Evolutionary conservation across 2,329 filamentous ascomycete genomes (phyloP), one percentile per base, ranked within the genome.

Genomic region (Macroventuria anomochaeta): DNA sequence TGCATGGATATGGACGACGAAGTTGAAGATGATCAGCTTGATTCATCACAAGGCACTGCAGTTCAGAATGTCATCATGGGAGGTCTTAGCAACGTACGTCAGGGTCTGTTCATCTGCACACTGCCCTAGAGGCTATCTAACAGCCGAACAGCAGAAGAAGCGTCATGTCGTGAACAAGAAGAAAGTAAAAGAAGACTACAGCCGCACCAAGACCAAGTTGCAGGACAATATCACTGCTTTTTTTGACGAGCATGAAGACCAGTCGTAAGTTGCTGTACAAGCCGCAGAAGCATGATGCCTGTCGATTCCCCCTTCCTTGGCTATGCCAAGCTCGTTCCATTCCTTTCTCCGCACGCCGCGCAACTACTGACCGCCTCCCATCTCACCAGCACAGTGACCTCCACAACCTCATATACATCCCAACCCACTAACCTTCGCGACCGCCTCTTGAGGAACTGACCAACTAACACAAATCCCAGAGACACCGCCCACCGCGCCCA

Each of bases 21-120:
- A 5, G 40, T 23, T 10, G 46, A 46, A 20, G 46, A 42, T 3
- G 51, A 54, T 15, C 44, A 57, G 18, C 17, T 41, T 21, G 47
- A 54, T 34, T 38, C 34, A 25, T 59, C 51, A 3, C 58, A 57
- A 15, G 29, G 29, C 48, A 38, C 57, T 33, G 36, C 46, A 12
- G 39, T 69, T 21, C 44, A 59, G 32, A 44, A 60, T 23, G 34
- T 72, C 36, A 59, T 68, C 46, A 51, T 46, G 6, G 54, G 62
- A 23, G 65, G 67, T 53, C 53, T 68, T 21, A 59, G 46, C 23
- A 57, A 57, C 37, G 67, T 71, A 63, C 50, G 68, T 64, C 15
- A n/a, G 21, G 31, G 20, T 11, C 18, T 20, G 10, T 25, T 48
- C 21, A 40, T 20, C 29, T 40, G 12, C 13, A 7, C 12, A 12